phyloP scores from a whole-genome alignment of 352 stramenopile genomes.

The Phytophthora constricta region DNA sequence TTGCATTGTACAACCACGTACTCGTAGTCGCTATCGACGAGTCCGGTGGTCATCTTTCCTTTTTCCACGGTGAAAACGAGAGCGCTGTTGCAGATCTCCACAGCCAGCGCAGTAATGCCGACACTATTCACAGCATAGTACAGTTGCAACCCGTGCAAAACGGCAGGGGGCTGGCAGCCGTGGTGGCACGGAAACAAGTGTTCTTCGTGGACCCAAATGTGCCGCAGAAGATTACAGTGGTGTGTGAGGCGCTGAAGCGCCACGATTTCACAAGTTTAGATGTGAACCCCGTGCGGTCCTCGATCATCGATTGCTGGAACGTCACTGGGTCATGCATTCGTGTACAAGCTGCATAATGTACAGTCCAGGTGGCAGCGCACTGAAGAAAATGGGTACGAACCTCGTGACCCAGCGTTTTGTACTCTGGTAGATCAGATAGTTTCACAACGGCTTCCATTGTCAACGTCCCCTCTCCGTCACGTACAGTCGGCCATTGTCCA shows the following conservation, averaged over 20 bases:
- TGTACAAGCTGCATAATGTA: constrained; percentile 41
- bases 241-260: constrained; percentile 22
- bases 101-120: not conserved
- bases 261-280: constrained; percentile 32
- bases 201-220: constrained; percentile 27
- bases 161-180: constrained; percentile 31
- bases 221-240: constrained; percentile 11
- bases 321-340: constrained; percentile 28
- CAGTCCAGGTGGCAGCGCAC: constrained; percentile 17
- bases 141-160: constrained; percentile 26
- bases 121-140: constrained; percentile 7
- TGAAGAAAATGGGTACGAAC: constrained; percentile 5
- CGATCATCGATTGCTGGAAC: constrained; percentile 33
- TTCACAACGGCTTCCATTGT: constrained; percentile 3
- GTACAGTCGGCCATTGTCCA: constrained; percentile 15
- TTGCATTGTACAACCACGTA: constrained; percentile 22
- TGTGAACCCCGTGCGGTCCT: constrained; percentile 24
- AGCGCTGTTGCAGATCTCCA: constrained; percentile 24
- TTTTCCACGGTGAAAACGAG: constrained; percentile 38
- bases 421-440: constrained; percentile 32
- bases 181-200: constrained; percentile 25
- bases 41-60: constrained; percentile 18
- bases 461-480: not conserved
- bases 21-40: constrained; percentile 26
- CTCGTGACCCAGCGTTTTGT: constrained; percentile 17